Base-by-base conservation (phyloP, 108 stramenopile genomes). In the Fistulifera solaris region DNA sequence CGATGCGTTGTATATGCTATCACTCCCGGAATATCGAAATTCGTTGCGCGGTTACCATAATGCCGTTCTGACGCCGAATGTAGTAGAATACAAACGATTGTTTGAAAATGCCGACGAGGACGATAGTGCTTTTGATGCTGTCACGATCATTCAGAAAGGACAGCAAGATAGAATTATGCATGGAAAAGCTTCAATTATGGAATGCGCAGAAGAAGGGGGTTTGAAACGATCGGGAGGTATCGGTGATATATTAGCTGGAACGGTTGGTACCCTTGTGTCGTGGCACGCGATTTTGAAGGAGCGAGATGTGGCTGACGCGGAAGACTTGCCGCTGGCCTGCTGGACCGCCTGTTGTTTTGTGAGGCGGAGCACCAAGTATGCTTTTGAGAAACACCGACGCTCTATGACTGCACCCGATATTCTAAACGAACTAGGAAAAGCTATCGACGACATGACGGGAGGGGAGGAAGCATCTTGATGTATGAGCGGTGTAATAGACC, bases 191-290 rank as follows among this genome's bases (percentile, higher is more conserved):
- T 17, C 40, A 24, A 48, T 40, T 23, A 45, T 91, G 56, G 28
- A 58, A 10, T 89, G 91, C 62, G 58, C 57, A 16, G 92, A 94
- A 62, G 56, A 74, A 31, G 94, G 94, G 0, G 89, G 93, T 1
- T 67, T 78, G 54, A 90, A 96, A 62, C 81, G 98, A 44, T 95
- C 94, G 31, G 98, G 98, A 43, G 98, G 98, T 14, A 80, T 97
- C 48, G 98, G 98, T 11, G 98, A 99, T 67, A 71, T 99, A 14
- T 66, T 99, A 55, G 76, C 94, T 13, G 93, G 93, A 23, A 76
- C 83, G 0, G 54, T 87, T 27, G 86, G 77, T 31, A 77, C 86
- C 11, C 77, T 92, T 22, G 39, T 83, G 62, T 79, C 80, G 5
- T 94, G 91, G 93, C 72, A 89, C 58, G 19, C 10, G 16, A 75